Evolutionary conservation across 106 monocot genomes (phyloP).

Genomic region (Platanthera guangdongensis): DNA sequence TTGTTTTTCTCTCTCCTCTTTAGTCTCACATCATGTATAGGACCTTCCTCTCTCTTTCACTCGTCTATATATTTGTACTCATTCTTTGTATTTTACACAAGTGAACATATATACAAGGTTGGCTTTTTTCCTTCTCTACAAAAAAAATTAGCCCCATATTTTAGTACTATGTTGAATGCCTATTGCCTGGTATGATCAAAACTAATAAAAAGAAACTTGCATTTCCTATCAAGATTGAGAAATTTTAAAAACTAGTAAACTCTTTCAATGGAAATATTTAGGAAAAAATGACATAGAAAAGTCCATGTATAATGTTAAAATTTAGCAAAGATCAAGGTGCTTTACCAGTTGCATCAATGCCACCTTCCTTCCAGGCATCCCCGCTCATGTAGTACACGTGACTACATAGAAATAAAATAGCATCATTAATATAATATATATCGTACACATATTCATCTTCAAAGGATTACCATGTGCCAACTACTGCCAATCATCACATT

Average conservation of each 20-base stretch:
- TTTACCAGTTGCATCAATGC: constrained; percentile 97
- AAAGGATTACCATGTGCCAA: not conserved
- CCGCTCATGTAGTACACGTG: constrained; percentile 99
- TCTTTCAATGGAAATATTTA: not conserved
- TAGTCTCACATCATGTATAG: no score
- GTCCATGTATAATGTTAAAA: not conserved
- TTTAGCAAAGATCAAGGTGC: not conserved
- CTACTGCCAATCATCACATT: not conserved
- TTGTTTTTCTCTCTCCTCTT: no score
- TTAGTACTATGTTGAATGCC: not conserved
- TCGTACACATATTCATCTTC: not conserved
- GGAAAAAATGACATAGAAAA: not conserved
- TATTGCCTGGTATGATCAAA: not conserved
- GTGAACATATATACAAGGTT: no score
- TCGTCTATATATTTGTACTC: no score
- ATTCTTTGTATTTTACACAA: no score
- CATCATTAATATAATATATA: not conserved
- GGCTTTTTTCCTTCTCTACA: no score
- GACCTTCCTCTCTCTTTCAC: no score
- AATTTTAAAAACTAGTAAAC: not conserved
- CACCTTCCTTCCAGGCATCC: constrained; percentile 99
- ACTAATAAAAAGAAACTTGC: not conserved
- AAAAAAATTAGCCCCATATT: not conserved
- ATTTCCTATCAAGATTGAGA: not conserved
- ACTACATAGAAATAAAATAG: constrained; percentile 22